Evolutionary conservation across 371 early-diverging fungal genomes (phyloP).

Genomic region (Saksenaea oblongispora): DNA sequence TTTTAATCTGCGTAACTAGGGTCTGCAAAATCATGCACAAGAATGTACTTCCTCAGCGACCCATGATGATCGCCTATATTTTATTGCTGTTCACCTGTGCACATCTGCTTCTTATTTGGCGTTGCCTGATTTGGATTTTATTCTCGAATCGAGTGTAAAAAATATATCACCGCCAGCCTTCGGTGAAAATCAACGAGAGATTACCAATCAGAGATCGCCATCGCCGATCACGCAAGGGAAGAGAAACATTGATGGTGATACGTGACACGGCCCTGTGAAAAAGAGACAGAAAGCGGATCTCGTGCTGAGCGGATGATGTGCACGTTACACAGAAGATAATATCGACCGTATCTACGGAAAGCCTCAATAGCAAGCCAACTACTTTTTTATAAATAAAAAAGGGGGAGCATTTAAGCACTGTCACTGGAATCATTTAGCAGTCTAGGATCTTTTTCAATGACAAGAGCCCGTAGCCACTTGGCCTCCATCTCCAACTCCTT

Average conservation of each 20-base stretch:
- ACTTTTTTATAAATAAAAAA: background rate
- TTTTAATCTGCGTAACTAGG: too few species aligned
- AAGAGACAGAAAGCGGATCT: background rate
- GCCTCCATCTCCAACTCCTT: conserved; percentile 89
- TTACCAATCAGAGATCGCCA: conserved; percentile 6
- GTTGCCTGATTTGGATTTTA: too few species aligned
- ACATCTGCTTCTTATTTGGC: too few species aligned
- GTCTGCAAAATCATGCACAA: too few species aligned
- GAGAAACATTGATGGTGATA: conserved; percentile 3
- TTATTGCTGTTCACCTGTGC: too few species aligned
- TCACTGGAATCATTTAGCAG: conserved; percentile 9
- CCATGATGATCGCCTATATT: too few species aligned
- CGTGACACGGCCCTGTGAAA: conserved; percentile 3
- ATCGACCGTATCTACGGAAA: background rate
- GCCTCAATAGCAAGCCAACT: background rate
- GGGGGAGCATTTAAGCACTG: background rate
- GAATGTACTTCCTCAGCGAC: too few species aligned
- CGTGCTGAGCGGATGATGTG: background rate
- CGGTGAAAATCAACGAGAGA: background rate
- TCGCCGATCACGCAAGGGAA: conserved; percentile 1
- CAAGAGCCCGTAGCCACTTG: conserved; percentile 85
- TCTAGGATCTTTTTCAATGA: conserved; percentile 76
- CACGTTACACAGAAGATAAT: background rate
- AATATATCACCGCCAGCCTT: too few species aligned
- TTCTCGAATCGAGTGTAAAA: too few species aligned